Base-by-base conservation (phyloP, 2,329 filamentous ascomycete genomes). In the Capronia americana region DNA sequence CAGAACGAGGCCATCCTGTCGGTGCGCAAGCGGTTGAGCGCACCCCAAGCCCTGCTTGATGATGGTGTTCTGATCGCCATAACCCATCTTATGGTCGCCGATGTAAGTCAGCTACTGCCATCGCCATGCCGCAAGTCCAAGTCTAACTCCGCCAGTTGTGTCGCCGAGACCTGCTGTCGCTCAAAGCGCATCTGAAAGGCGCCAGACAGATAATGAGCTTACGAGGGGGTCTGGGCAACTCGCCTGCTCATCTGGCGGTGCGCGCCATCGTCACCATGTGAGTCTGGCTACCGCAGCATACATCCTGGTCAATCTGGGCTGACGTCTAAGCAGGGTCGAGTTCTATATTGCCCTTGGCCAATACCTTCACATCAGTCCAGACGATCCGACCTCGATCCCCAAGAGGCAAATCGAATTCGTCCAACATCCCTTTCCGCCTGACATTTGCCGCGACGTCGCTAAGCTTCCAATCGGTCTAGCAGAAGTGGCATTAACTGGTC, bases 301-400 rank as follows among this genome's bases (percentile, higher is more conserved):
- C 30, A 20, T 6, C 34, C 17, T 55, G 24, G 14, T 53, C 38
- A 30, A 50, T n/a, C 24, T 14, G 10, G 6, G 26, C 32, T 64
- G 44, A 65, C 32, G 23, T 10, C 12, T 4, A 46, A 28, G 11
- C 57, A 69, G 67, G 44, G 55, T 62, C 32, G 67, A 69, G 20
- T 69, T 67, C 46, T 69, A 67, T 24, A 63, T 67, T 28, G 67
- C 61, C 1, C 44, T 69, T 11, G 67, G 62, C 20, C 67, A 69
- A 50, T 69, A 69, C 38, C 64, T 69, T 12, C 17, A 56, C 11
- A 8, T 66, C 55, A 63, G 58, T 38, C 57, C 57, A 23, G 62
- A 67, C 30, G 67, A 69, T 26, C 41, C 53, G 6, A 54, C 23
- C 32, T 50, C 64, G n/a, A 53, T 69, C 11, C 64, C 64, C 23